These are phyloP conservation scores for Pseudogymnoascus sp. DNA, from an alignment of 2,329 filamentous ascomycete species.

Conservation along the genomic window DNA sequence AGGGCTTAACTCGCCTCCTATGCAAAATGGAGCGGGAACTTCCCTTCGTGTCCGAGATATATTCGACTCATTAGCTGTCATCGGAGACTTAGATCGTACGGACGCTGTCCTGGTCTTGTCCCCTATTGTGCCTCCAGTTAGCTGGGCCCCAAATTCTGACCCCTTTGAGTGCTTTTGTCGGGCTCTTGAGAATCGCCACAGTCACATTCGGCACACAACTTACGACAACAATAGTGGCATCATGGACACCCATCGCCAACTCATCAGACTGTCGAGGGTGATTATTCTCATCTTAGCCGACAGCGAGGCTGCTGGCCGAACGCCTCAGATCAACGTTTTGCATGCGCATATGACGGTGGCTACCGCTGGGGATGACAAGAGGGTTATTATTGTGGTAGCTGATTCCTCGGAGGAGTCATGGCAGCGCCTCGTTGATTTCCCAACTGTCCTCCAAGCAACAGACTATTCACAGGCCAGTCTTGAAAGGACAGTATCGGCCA, in stretches of 20 bases:
- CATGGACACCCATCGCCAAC: conserved; percentile 38
- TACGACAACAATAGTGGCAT: conserved; percentile 42
- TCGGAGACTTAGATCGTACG: conserved; percentile 37
- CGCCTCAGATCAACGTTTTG: conserved; percentile 10
- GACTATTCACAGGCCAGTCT: conserved; percentile 42
- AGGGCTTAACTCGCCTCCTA: neutral
- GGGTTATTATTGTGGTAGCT: conserved; percentile 42
- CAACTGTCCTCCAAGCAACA: conserved; percentile 43
- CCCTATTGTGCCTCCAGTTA: conserved; percentile 43
- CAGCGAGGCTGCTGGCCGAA: neutral
- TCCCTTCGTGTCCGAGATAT: conserved; percentile 20
- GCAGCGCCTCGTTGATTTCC: conserved; percentile 29
- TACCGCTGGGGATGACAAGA: conserved; percentile 37
- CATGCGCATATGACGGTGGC: conserved; percentile 17
- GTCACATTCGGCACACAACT: conserved; percentile 60
- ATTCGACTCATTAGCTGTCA: conserved; percentile 40
- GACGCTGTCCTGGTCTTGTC: conserved; percentile 56
- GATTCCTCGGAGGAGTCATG: conserved; percentile 17
- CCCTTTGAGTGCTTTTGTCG: conserved; percentile 66
- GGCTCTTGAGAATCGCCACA: conserved; percentile 51
- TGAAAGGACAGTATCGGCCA: conserved; percentile 41
- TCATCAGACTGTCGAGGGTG: conserved; percentile 27
- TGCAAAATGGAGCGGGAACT: neutral
- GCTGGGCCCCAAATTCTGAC: conserved; percentile 42
- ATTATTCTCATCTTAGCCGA: conserved; percentile 44